Evolutionary conservation across 1,139 yeast species (phyloP).

Genomic region (Magnusiomyces paraingens): DNA sequence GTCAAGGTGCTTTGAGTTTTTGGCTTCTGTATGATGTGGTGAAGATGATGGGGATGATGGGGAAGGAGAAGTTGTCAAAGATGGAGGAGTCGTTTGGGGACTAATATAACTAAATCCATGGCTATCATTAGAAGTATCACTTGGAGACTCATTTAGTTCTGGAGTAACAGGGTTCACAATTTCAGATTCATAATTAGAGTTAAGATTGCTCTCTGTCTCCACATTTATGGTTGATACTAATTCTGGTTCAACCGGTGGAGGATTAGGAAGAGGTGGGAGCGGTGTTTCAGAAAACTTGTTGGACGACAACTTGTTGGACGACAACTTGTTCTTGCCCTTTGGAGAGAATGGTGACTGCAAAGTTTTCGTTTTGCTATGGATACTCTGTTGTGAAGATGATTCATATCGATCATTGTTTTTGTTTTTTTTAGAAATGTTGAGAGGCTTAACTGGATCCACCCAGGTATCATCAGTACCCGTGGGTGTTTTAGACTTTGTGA

Average conservation of each 20-base stretch:
- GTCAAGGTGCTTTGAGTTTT: not conserved
- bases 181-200: too few species aligned
- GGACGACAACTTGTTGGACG: not conserved
- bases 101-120: not conserved
- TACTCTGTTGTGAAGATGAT: not conserved
- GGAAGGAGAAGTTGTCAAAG: slow-evolving; percentile 1
- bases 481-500: too few species aligned
- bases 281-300: not conserved
- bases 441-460: not conserved
- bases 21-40: not conserved
- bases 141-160: not conserved
- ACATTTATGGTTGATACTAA: not conserved
- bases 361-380: not conserved
- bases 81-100: slow-evolving; percentile 1
- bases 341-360: not conserved
- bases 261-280: not conserved
- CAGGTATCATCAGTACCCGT: too few species aligned
- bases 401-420: not conserved
- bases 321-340: not conserved
- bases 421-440: slow-evolving; percentile 1
- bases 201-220: not conserved
- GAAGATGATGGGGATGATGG: not conserved
- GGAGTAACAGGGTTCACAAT: not conserved
- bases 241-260: not conserved
- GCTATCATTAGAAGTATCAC: not conserved